Percentiles rank a stretch among this genome's conserved stretches.
phyloP scores from a whole-genome alignment of 257 asterid genomes.

The Osmanthus fragrans region DNA sequence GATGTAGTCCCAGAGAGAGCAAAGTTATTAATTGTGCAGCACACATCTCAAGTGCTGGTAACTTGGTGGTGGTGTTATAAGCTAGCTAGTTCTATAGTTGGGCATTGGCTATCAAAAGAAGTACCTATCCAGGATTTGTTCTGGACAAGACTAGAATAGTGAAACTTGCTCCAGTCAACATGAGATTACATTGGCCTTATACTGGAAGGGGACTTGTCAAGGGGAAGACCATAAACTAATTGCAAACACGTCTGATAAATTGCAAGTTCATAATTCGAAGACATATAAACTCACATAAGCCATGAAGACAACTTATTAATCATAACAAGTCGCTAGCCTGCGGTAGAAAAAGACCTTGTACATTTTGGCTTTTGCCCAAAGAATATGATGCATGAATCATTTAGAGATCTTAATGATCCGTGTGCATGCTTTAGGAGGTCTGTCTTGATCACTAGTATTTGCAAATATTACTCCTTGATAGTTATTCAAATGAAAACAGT shows the following conservation, averaged over 20 bases:
- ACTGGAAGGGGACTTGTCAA: not conserved
- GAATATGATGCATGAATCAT: not conserved
- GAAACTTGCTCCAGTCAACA: not conserved
- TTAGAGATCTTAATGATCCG: not conserved
- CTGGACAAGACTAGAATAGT: not conserved
- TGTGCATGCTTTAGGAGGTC: not conserved
- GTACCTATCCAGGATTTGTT: not conserved
- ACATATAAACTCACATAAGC: not conserved
- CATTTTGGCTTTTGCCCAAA: not conserved
- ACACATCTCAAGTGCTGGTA: not conserved
- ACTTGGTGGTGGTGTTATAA: not conserved
- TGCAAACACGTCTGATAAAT: not conserved
- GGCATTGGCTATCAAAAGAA: not conserved
- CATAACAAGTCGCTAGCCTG: not conserved
- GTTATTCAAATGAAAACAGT: conserved; percentile 4
- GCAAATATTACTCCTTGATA: not conserved
- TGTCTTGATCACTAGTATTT: not conserved
- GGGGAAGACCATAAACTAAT: not conserved
- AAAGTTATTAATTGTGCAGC: not conserved
- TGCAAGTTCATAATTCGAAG: not conserved
- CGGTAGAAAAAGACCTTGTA: not conserved
- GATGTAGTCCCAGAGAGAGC: not conserved
- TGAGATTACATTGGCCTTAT: not conserved
- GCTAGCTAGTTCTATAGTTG: not conserved
- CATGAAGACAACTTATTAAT: not conserved